Conservation (phyloP, 2,329 filamentous ascomycete species). For the Ilyonectria sp. region DNA sequence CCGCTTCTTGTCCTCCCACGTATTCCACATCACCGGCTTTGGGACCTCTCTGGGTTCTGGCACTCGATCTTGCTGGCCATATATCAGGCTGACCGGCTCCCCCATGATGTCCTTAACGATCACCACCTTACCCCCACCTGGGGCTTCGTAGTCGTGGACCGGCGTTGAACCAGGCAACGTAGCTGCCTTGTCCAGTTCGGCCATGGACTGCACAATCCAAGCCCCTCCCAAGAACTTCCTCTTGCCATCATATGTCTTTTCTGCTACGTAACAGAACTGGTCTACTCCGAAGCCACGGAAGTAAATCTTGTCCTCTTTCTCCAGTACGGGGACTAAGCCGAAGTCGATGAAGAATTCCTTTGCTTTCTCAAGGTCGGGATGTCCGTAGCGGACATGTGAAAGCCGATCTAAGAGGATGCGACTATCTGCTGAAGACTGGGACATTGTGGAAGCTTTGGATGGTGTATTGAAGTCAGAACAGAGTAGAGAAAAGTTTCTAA, state of each 20-base stretch:
- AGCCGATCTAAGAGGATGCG: conserved; percentile 24
- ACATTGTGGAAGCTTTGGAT: no score
- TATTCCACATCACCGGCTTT: conserved; percentile 29
- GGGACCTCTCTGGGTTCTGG: conserved; percentile 25
- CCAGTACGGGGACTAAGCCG: conserved; percentile 14
- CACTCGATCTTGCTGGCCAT: conserved; percentile 19
- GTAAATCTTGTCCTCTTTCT: conserved; percentile 27
- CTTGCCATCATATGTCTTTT: conserved; percentile 24
- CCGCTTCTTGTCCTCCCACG: conserved; percentile 25
- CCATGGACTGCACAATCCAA: conserved; percentile 29
- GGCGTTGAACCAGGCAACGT: conserved; percentile 25
- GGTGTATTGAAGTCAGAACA: no score
- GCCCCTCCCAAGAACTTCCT: conserved; percentile 15
- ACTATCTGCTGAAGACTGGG: conserved; percentile 11
- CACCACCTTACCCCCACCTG: conserved; percentile 21
- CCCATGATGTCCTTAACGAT: conserved; percentile 17
- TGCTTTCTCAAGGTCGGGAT: conserved; percentile 19
- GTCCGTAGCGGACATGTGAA: conserved; percentile 11
- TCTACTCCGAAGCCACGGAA: conserved; percentile 29
- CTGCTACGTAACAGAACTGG: conserved; percentile 25
- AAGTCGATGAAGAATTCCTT: conserved; percentile 23
- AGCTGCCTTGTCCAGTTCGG: conserved; percentile 23
- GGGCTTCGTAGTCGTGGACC: conserved; percentile 17
- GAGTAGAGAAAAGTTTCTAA: no score
- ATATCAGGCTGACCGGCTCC: conserved; percentile 20